Evolutionary conservation across 306 rosid species (phyloP), one percentile per base, ranked within the genome.

Genomic region (Oemleria cerasiformis): DNA sequence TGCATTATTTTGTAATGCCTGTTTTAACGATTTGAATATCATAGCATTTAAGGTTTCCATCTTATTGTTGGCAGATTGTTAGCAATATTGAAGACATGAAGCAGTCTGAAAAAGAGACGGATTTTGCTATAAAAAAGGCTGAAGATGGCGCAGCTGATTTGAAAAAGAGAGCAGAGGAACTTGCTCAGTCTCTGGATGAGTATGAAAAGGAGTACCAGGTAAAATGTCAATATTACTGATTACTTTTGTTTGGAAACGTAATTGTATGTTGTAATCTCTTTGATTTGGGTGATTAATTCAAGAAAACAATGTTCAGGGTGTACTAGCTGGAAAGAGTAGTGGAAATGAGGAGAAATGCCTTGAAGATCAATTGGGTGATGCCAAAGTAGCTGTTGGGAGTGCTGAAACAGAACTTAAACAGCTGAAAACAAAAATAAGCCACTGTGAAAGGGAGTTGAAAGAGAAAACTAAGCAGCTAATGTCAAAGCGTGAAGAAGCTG

Each of bases 321-420:
- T 94, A 36, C 45, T 91, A 68, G 97, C 92, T 48, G 98, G 98
- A 21, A 94, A 94, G 85, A 86, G 91, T 80, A 85, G 86, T 73
- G 98, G 96, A 78, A 79, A 87, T 70, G 98, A 94, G 81, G 96
- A 94, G 81, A 91, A 94, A 82, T 89, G 97, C 80, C 78, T 94
- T 54, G 92, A 91, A 86, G 97, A 89, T 78, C 98, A 94, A 75
- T 78, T 91, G 75, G 81, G 84, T 56, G 97, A 94, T 87, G 98
- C 98, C 39, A 94, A 91, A 80, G 71, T 85, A 73, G 92, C 95
- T 82, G 97, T 87, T 74, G 98, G 98, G 61, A 84, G 81, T 82
- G 86, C 95, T 68, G 97, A 89, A 82, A 94, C 97, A 48, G 97
- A 91, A 75, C 67, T 91, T 69, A 89, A 91, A 72, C 97, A 89